Base-by-base conservation (phyloP, 805 yeast species). In the Hanseniaspora mollemarum region DNA sequence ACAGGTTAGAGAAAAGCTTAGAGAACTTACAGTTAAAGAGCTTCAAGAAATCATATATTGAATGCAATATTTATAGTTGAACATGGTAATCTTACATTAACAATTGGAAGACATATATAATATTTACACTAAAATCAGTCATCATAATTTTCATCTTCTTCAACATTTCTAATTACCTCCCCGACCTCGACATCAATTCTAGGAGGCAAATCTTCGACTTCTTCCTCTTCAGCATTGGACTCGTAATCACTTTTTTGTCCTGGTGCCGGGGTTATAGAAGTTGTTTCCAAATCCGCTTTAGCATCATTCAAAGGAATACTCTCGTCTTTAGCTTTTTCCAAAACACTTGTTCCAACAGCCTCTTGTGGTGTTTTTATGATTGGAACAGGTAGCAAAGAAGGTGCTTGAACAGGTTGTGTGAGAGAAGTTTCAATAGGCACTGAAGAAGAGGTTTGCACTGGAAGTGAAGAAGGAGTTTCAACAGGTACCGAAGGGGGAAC, bases 131-230 rank as follows among this genome's bases (percentile, higher is more conserved):
- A 10, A 4, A 10, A 21, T 51, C 62, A 73, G 44, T 67, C 71
- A 55, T 73, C 77, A 56, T 71, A 71, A 54, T 71, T 66, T 46
- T 68, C 71, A 52, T 71, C 75, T 53, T 70, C 74, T 48, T 69
- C 73, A 21, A 71, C 66, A 51, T 67, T 62, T 49, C 75, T 62
- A 35, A 63, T 65, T 15, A 60, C 64, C 38, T 43, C 48, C 31
- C 40, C 54, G 28, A 33, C 52, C 13, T 52, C 51, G 7, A 54
- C 40, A 13, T 43, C 51, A 13, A 54, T 53, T 6, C 35, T 45
- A 16, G 42, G 32, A 16, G 49, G 52, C n/a, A 51, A 35, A 4
- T 38, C 46, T 43, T 28, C 35, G 22, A 19, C 48, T 35, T 53
- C 54, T 16, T 52, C 54, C 2, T 53, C 42, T 8, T 55, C 54